These are phyloP conservation scores for Blastobotrys terrestris DNA, from an alignment of 805 yeast genomes.

Conservation along the genomic window DNA sequence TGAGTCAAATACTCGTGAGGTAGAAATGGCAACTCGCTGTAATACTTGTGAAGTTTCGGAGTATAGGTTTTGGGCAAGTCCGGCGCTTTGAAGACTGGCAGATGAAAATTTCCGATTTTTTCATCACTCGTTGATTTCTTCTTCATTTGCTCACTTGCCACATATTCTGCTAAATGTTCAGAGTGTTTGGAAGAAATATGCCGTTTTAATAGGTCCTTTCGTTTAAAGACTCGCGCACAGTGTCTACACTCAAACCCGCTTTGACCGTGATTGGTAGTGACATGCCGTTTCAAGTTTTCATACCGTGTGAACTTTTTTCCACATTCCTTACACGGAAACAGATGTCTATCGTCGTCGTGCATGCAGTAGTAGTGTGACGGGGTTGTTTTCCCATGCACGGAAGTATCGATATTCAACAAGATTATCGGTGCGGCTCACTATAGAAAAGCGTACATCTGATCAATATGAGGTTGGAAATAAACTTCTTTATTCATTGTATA, in stretches of 20 bases:
- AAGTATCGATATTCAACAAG: not conserved
- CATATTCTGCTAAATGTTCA: slow-evolving; percentile 3
- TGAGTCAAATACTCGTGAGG: slow-evolving; percentile 6
- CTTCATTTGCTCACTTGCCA: not conserved
- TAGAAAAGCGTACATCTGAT: too few species aligned
- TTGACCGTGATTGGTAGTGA: slow-evolving; percentile 2
- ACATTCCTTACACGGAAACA: slow-evolving; percentile 3
- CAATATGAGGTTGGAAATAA: too few species aligned
- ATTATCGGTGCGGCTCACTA: not conserved
- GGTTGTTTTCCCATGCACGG: too few species aligned
- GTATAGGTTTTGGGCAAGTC: slow-evolving; percentile 7
- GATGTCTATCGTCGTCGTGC: not conserved
- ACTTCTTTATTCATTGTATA: too few species aligned
- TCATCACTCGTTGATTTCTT: not conserved
- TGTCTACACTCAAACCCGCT: slow-evolving; percentile 2
- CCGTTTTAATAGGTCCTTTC: slow-evolving; percentile 5
- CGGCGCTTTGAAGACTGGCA: slow-evolving; percentile 5
- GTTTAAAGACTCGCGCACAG: not conserved
- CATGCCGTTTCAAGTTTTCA: slow-evolving; percentile 8
- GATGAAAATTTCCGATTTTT: not conserved
- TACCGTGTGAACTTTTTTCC: slow-evolving; percentile 5
- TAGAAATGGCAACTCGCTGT: slow-evolving; percentile 4
- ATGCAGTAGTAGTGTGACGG: too few species aligned
- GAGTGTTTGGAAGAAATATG: slow-evolving; percentile 4
- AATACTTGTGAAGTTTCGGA: slow-evolving; percentile 6